Base-by-base conservation (phyloP, 2,329 filamentous ascomycete species). In the Didymella segeticola region DNA sequence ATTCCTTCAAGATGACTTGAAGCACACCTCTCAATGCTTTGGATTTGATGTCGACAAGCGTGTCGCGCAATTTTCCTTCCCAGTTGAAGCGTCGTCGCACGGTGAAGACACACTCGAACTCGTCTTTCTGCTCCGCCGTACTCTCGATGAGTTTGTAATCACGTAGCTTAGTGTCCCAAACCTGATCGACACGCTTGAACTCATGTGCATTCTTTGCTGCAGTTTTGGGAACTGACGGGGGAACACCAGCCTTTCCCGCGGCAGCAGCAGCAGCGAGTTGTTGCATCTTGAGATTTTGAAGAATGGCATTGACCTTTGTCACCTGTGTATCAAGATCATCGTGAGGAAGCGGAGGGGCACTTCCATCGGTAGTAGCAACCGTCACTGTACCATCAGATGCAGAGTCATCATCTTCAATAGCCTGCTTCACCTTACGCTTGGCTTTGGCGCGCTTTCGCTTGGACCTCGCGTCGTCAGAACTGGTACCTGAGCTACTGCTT, bases 41-140 rank as follows among this genome's bases (percentile, higher is more conserved):
- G 70, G 90, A 95, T 77, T 93, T 95, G 74, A 96, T 89, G 61
- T 96, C 91, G 42, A 96, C 86, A 12, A 87, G 77, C 0, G 91
- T 87, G 42, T 92, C 67, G 72, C 85, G 80, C 65, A 90, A 93
- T 66, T 91, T 91, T 58, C 91, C 90, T 63, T 95, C 89, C 85
- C 85, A 91, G 71, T 93, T 88, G 70, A 96, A 96, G 12, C 85
- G 88, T 48, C 92, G 84, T 14, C 90, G 86, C 14, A 96, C 89
- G 20, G 91, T 90, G 72, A 96, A 96, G 3, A 72, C 67, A 45
- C 88, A 95, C 56, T 93, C 87, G 72, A 91, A 93, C 61, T 89
- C 84, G 47, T 85, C 82, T 22, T 85, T 83, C n/a, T 83, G 80
- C 43, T 87, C 84, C 49, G 86, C 81, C 3, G 83, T 80, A 11